Evolutionary conservation across 129 eudicot genomes (phyloP), one percentile per base, ranked within the genome.

Genomic region (Rutidosis leptorrhynchoides): DNA sequence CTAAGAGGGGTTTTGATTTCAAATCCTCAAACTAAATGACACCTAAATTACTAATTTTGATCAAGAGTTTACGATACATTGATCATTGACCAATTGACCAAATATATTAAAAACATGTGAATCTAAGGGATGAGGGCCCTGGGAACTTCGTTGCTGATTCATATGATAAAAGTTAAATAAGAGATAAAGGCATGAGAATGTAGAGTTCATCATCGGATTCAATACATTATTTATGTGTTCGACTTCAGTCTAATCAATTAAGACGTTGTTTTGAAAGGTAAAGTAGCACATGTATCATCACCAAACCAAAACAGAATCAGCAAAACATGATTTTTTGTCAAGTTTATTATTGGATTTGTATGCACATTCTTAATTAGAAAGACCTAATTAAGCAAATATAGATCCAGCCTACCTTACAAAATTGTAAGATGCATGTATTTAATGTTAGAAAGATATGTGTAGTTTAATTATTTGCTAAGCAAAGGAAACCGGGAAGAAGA

Each of bases 381-480:
- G n/a, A 40, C 46, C 46, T 40, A 40, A 40, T 40, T 40, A 40
- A 12, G n/a, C n/a, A n/a, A n/a, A n/a, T n/a, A 2, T 40, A 40
- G 5, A 40, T 12, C 16, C 15, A 40, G 46, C 46, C 46, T 40
- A 40, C n/a, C 46, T 40, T 40, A 40, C 46, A 40, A 40, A 40
- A 40, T 40, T 40, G 46, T 40, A 40, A 40, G 46, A 40, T 40
- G 16, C n/a, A 40, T 40, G 16, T n/a, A 14, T 22, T 19, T 64
- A 14, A 27, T 60, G 67, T 64, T 70, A 71, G 69, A 58, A 63
- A 61, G 70, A 69, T 58, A 51, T 37, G 52, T 76, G 24, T 7
- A 14, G 11, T 59, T 58, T 63, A 57, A 51, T 73, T 82, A 85
- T 58, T 81, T 85, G 67, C 71, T 49, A 75, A 58, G 74, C 83